Conservation (phyloP, 129 eudicot species). For the Helichrysum umbraculigerum region DNA sequence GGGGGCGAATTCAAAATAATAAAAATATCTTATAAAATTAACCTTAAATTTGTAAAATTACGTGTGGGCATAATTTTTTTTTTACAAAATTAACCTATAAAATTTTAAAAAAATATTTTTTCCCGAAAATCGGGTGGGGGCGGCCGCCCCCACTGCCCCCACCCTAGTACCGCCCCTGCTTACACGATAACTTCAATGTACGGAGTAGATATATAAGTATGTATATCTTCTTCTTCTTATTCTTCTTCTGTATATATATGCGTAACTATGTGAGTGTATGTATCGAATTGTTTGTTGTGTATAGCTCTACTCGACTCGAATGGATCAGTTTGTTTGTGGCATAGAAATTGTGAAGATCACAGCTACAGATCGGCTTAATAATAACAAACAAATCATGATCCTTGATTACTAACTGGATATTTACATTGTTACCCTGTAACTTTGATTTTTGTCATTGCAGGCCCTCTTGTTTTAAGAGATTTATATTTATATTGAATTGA, state of each 20-base stretch:
- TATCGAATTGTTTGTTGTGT: neutral
- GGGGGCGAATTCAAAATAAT: no score
- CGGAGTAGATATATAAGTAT: neutral
- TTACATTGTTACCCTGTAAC: constrained; percentile 8
- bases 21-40: no score
- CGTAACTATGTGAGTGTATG: neutral
- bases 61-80: no score
- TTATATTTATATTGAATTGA: no score
- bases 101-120: no score
- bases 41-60: no score
- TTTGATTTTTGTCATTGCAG: neutral
- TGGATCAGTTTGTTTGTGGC: constrained; percentile 15
- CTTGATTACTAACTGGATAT: constrained; percentile 5
- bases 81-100: no score
- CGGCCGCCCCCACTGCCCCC: no score
- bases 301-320: neutral
- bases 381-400: constrained; percentile 5
- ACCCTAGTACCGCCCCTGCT: no score
- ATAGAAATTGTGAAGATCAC: constrained; percentile 23
- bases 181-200: constrained; percentile 21
- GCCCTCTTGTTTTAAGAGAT: neutral
- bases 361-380: constrained; percentile 10
- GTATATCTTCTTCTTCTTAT: no score
- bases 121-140: no score
- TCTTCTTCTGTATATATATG: no score